These are phyloP conservation scores for Triadica sebifera DNA, from an alignment of 345 rosid genomes.

Conservation along the genomic window DNA sequence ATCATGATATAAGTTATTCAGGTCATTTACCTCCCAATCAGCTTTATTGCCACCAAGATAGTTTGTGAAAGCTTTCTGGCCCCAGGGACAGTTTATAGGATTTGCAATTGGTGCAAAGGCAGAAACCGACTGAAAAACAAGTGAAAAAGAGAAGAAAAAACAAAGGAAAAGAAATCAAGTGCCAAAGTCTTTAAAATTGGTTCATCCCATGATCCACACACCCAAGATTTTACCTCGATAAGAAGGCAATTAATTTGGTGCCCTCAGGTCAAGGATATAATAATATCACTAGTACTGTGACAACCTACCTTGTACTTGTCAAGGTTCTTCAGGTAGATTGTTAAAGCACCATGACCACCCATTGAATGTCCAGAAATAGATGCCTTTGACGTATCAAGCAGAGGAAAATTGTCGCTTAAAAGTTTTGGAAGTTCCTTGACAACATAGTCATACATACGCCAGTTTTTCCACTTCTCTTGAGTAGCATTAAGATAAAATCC, in stretches of 20 bases:
- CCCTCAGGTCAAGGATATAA: background rate
- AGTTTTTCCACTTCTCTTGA: slow-evolving; percentile 94
- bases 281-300: background rate
- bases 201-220: background rate
- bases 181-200: background rate
- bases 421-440: slow-evolving; percentile 84
- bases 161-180: slow-evolving; percentile 1
- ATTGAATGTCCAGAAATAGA: slow-evolving; percentile 91
- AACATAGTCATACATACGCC: slow-evolving; percentile 90
- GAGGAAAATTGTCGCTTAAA: slow-evolving; percentile 65
- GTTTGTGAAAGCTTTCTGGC: slow-evolving; percentile 86
- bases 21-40: slow-evolving; percentile 72
- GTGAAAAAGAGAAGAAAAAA: slow-evolving; percentile 1
- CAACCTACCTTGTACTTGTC: slow-evolving; percentile 73
- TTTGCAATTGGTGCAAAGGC: slow-evolving; percentile 82
- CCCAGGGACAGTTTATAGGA: slow-evolving; percentile 83
- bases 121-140: slow-evolving; percentile 72
- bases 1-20: slow-evolving; percentile 1
- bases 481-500: slow-evolving; percentile 95
- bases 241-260: background rate
- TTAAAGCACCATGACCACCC: slow-evolving; percentile 96
- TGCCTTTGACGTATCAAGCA: slow-evolving; percentile 69
- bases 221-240: background rate
- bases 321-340: slow-evolving; percentile 75
- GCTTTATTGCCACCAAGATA: slow-evolving; percentile 72